Evolutionary conservation across 257 asterid species (phyloP).

Genomic region (Marsdenia floribunda): DNA sequence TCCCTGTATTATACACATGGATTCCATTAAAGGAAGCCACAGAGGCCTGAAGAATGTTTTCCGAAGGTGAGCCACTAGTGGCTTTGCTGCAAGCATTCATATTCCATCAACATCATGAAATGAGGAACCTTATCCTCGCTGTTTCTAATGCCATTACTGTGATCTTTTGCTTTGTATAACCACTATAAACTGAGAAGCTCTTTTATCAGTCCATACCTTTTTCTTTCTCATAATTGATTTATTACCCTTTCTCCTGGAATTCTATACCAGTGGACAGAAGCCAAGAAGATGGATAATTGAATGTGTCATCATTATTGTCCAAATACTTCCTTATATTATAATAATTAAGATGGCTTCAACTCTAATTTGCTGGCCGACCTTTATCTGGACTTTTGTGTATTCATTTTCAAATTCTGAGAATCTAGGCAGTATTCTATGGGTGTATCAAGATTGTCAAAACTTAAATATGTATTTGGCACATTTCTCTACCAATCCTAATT

Average conservation of each 20-base stretch:
- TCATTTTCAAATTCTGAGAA: neutral
- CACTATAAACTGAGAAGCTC: neutral
- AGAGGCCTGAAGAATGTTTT: constrained; percentile 54
- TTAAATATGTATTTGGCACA: neutral
- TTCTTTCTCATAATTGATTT: neutral
- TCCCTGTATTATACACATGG: constrained; percentile 90
- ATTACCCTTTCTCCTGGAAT: neutral
- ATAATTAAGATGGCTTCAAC: neutral
- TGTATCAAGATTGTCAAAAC: neutral
- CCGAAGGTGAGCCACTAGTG: constrained; percentile 44
- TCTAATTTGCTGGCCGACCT: neutral
- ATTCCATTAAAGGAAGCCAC: constrained; percentile 79
- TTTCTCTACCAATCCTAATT: neutral
- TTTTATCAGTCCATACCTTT: neutral
- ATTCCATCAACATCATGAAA: neutral
- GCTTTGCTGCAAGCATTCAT: neutral
- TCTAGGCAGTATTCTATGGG: neutral
- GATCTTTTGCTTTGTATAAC: neutral
- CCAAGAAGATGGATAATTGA: neutral
- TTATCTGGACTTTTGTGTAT: neutral
- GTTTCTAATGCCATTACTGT: neutral
- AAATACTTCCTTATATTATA: neutral
- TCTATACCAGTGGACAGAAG: neutral
- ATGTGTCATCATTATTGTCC: neutral
- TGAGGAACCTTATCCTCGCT: neutral